Evolutionary conservation across 2,329 filamentous ascomycete genomes (phyloP).

Genomic region (Lasiodiplodia theobromae): DNA sequence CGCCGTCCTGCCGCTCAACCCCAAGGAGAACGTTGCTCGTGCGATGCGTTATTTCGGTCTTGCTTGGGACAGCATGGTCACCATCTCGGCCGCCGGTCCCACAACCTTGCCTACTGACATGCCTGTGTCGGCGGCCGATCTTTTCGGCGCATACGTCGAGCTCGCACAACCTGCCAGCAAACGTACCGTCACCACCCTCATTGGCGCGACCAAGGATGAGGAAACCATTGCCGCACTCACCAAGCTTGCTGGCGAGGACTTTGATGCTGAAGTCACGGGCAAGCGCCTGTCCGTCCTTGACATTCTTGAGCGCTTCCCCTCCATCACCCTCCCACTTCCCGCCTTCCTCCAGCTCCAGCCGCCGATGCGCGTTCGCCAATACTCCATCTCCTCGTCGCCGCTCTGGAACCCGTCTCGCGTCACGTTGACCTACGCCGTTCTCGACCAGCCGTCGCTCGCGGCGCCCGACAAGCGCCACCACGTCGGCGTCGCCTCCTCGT

Average conservation of each 20-base stretch:
- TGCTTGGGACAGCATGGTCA: slow-evolving; percentile 72
- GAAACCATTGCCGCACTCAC: slow-evolving; percentile 58
- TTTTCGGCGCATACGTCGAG: slow-evolving; percentile 76
- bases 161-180: slow-evolving; percentile 75
- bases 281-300: slow-evolving; percentile 72
- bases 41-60: slow-evolving; percentile 71
- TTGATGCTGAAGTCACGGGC: slow-evolving; percentile 47
- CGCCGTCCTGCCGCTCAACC: slow-evolving; percentile 75
- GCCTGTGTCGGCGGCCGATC: slow-evolving; percentile 66
- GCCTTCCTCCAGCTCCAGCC: slow-evolving; percentile 76
- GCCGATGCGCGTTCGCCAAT: slow-evolving; percentile 79
- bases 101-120: slow-evolving; percentile 70
- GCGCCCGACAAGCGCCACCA: slow-evolving; percentile 54
- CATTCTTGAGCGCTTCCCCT: slow-evolving; percentile 69
- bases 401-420: slow-evolving; percentile 63
- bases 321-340: slow-evolving; percentile 67
- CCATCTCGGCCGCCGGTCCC: slow-evolving; percentile 65
- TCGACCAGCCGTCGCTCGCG: slow-evolving; percentile 61
- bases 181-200: slow-evolving; percentile 61
- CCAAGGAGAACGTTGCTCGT: slow-evolving; percentile 65
- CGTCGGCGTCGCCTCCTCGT: slow-evolving; percentile 53
- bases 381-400: slow-evolving; percentile 80
- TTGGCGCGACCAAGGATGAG: slow-evolving; percentile 59
- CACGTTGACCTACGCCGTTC: slow-evolving; percentile 73
- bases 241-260: slow-evolving; percentile 52